Base-by-base conservation (phyloP, 345 rosid genomes). In the Mallotus nudiflorus region DNA sequence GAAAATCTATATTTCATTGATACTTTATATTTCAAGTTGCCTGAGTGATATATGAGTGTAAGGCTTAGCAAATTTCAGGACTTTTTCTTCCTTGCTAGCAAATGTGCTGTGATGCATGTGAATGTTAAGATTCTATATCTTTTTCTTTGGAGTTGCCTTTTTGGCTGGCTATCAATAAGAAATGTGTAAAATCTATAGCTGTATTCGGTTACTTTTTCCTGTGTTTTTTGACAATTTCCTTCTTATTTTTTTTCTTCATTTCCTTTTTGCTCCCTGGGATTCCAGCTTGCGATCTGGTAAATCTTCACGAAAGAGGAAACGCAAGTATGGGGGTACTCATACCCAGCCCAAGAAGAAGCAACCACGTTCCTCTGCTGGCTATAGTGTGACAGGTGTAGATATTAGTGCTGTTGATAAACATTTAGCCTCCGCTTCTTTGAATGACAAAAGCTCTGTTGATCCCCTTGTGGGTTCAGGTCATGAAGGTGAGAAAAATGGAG, bases 281-380 rank as follows among this genome's bases (percentile, higher is more conserved):
- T 79, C 78, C 80, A 96, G 99, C 80, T 73, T 86, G 83, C 82
- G 65, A 63, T 85, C 88, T 0, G 96, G 92, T 60, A 96, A 89
- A 79, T 82, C 87, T 53, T 82, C 85, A 62, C 83, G 97, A 75
- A 96, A 92, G 85, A 88, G 93, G 62, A 96, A 88, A 73, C 95
- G 98, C 49, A 96, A 85, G 79, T 75, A 68, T 69, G 88, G 86
- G 46, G 86, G 78, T 65, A 73, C 85, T 72, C 73, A 76, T 66
- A 71, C 81, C 55, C 95, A 82, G 78, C 69, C 84, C 14, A 96
- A 87, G 85, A 95, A 87, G 90, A 91, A 86, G 90, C 90, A 86
- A 77, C 83, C 67, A 1, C 85, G 80, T 19, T 42, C 84, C 56
- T 63, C 72, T 63, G 68, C 80, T 12, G 71, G 80, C 66, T 73